phyloP scores from a whole-genome alignment of 805 yeast genomes.

The Peterozyma xylosa region DNA sequence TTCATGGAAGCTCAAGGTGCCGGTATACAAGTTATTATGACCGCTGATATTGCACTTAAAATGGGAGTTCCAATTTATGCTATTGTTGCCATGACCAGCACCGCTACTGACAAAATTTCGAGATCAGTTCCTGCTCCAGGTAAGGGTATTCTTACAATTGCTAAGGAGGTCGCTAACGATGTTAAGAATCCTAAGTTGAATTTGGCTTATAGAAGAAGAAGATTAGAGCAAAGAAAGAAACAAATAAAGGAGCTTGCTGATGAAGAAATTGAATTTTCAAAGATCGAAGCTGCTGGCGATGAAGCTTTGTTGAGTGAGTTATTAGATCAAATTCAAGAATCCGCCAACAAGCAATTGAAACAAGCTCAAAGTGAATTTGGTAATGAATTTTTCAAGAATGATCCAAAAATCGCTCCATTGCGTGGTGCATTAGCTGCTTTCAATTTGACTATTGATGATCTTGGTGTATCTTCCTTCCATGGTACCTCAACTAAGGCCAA shows the following conservation, averaged over 20 bases:
- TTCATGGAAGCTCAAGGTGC: slow-evolving; percentile 99
- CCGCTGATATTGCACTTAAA: slow-evolving; percentile 84
- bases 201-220: slow-evolving; percentile 90
- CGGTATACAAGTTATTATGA: slow-evolving; percentile 95
- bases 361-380: slow-evolving; percentile 94
- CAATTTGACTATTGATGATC: slow-evolving; percentile 88
- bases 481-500: slow-evolving; percentile 99
- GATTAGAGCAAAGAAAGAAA: slow-evolving; percentile 66
- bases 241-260: slow-evolving; percentile 86
- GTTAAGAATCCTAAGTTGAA: slow-evolving; percentile 78
- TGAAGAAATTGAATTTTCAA: slow-evolving; percentile 61
- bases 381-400: slow-evolving; percentile 84
- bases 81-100: slow-evolving; percentile 86
- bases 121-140: slow-evolving; percentile 99
- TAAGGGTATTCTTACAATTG: slow-evolving; percentile 97
- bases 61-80: slow-evolving; percentile 99
- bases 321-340: slow-evolving; percentile 78
- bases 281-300: slow-evolving; percentile 58
- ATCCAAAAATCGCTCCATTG: slow-evolving; percentile 92
- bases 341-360: slow-evolving; percentile 75
- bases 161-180: slow-evolving; percentile 81
- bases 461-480: slow-evolving; percentile 96
- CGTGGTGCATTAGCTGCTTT: slow-evolving; percentile 96
- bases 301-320: slow-evolving; percentile 66
- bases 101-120: slow-evolving; percentile 98